These are phyloP conservation scores for Coniosporium tulheliwenetii DNA, from an alignment of 2,329 filamentous ascomycete genomes.

Conservation along the genomic window DNA sequence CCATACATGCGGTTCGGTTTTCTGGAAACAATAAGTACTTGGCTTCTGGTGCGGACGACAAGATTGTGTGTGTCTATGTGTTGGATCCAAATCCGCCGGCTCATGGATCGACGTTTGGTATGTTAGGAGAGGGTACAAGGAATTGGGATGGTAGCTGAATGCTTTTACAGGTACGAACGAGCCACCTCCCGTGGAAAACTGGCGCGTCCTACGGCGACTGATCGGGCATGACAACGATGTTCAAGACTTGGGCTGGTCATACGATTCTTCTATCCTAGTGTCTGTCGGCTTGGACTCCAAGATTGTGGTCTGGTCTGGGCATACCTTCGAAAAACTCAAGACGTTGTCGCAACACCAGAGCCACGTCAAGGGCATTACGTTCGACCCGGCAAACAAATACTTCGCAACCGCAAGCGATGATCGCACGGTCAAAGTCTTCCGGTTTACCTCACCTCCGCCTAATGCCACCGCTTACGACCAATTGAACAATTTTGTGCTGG, in stretches of 20 bases:
- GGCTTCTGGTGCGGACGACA: conserved; percentile 93
- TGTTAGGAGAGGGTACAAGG: conserved; percentile 12
- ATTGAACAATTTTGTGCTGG: conserved; percentile 88
- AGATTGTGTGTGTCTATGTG: conserved; percentile 95
- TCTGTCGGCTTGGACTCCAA: conserved; percentile 96
- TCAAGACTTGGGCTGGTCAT: conserved; percentile 93
- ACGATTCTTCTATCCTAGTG: conserved; percentile 86
- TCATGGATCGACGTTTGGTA: conserved; percentile 66
- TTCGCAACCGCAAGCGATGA: conserved; percentile 97
- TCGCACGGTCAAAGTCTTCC: conserved; percentile 88
- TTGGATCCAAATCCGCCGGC: conserved; percentile 70
- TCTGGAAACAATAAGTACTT: conserved; percentile 90
- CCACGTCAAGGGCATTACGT: conserved; percentile 97
- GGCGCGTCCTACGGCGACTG: conserved; percentile 85
- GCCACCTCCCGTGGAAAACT: conserved; percentile 86
- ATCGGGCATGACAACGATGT: conserved; percentile 98
- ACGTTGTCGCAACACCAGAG: conserved; percentile 84
- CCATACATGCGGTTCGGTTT: conserved; percentile 93
- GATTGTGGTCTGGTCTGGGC: conserved; percentile 94
- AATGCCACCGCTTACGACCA: conserved; percentile 92
- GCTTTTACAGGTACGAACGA: conserved; percentile 55
- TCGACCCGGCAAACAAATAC: conserved; percentile 97
- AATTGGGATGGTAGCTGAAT: not conserved
- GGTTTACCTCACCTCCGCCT: conserved; percentile 78
- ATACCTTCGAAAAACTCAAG: conserved; percentile 97